Base-by-base conservation (phyloP, 495 filamentous ascomycete genomes). In the Podospora anserina region DNA sequence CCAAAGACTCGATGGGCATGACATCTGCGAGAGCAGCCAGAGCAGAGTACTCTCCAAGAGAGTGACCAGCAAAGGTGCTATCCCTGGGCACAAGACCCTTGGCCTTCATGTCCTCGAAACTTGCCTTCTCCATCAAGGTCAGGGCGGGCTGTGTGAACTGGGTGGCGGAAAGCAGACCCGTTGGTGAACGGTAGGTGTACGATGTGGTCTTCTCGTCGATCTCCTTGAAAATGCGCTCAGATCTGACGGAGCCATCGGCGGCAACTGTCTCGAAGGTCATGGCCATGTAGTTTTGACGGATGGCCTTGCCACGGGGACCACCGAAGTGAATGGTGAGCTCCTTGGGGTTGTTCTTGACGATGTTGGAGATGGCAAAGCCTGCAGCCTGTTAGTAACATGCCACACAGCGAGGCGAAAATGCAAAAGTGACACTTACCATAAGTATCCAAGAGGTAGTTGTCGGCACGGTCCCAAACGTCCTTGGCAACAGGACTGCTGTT, bases 191-290 rank as follows among this genome's bases (percentile, higher is more conserved):
- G 83, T 98, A 98, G 16, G 95, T 97, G 84, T 98, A 98, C 0
- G 92, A 97, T 2, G 90, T 90, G 0, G 95, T 97, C 74, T 84
- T 89, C 79, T 97, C 94, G 71, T 91, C 85, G 66, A 98, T 91
- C 71, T 95, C 93, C 82, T 98, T 98, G 88, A 99, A 99, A 75
- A 99, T 98, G 82, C 95, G 96, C 83, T 99, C 95, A 1, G 96
- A 97, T 80, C 97, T 97, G 81, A 94, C 91, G 5, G 87, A 86
- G 9, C 95, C 95, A 75, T 99, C 95, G 6, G 91, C 83, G 59
- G 90, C 90, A 49, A 99, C 92, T 5, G 93, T 92, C 82, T 99
- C 96, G 81, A 98, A 98, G 68, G 96, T 97, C 95, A 99, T 99
- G 32, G 94, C 88, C 93, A 98, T 98, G 85, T 99, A 99, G 79